Conservation (phyloP, 2,329 filamentous ascomycete genomes). For the Emydomyces testavorans region DNA sequence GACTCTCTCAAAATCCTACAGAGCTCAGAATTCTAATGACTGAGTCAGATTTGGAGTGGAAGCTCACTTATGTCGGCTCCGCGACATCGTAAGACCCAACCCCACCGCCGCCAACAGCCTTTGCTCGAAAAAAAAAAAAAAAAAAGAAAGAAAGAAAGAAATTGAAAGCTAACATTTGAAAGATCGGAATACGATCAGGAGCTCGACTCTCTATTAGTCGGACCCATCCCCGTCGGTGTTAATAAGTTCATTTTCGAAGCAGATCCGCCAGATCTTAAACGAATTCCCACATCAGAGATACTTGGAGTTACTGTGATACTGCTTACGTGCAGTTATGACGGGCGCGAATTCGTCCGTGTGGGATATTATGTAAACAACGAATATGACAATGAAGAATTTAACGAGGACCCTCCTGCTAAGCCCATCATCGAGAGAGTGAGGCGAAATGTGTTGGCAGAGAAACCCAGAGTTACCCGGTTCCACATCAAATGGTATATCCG, state of each 20-base stretch:
- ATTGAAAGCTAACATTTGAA: constrained; percentile 18
- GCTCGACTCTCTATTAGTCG: constrained; percentile 90
- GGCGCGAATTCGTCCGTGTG: constrained; percentile 90
- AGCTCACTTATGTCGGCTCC: constrained; percentile 96
- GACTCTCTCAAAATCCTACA: constrained; percentile 15
- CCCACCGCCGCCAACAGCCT: neutral
- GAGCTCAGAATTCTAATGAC: neutral
- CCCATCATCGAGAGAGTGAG: constrained; percentile 84
- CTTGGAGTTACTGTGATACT: constrained; percentile 95
- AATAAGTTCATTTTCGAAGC: constrained; percentile 99
- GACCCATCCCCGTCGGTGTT: constrained; percentile 91
- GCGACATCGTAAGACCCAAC: constrained; percentile 69
- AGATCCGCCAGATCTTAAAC: constrained; percentile 75
- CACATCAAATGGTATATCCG: constrained; percentile 84
- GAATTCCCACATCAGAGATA: constrained; percentile 90
- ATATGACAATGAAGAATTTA: constrained; percentile 84
- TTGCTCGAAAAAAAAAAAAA: neutral
- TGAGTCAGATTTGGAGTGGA: constrained; percentile 84
- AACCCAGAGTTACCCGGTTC: constrained; percentile 93
- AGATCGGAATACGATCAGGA: constrained; percentile 97
- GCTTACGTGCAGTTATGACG: constrained; percentile 90
- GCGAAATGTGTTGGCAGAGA: constrained; percentile 88
- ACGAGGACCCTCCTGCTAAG: constrained; percentile 79
- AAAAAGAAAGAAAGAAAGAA: no score
- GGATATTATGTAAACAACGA: constrained; percentile 99